Conservation (phyloP, 164 flowering plant species). For the Nelumbo lutea region DNA sequence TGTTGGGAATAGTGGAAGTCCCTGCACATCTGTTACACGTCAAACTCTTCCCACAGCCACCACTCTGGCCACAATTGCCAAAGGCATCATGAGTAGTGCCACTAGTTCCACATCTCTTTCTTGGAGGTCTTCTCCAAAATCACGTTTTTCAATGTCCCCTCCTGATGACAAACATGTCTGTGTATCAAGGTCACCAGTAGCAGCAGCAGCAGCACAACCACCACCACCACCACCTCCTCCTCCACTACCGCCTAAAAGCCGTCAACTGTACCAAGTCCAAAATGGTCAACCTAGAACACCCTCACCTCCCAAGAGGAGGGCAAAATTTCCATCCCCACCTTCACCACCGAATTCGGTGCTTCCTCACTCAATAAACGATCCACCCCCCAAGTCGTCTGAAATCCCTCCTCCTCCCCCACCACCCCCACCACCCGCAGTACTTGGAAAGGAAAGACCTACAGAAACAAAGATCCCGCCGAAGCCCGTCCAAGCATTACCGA, state of each 20-base stretch:
- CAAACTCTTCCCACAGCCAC: slow-evolving; percentile 13
- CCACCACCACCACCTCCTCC: slow-evolving; percentile 21
- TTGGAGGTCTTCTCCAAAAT: slow-evolving; percentile 68
- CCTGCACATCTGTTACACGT: slow-evolving; percentile 31
- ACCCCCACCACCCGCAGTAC: slow-evolving; percentile 19
- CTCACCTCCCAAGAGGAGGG: slow-evolving; percentile 35
- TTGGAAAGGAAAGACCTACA: slow-evolving; percentile 19
- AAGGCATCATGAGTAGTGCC: neutral
- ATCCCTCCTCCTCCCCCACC: slow-evolving; percentile 56
- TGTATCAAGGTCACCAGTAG: slow-evolving; percentile 38
- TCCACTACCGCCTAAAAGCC: neutral
- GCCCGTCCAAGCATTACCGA: slow-evolving; percentile 16
- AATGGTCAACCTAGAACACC: slow-evolving; percentile 15
- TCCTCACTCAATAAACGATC: slow-evolving; percentile 32
- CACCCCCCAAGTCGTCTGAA: slow-evolving; percentile 15
- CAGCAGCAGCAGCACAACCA: slow-evolving; percentile 20
- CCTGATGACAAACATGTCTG: slow-evolving; percentile 40
- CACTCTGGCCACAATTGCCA: slow-evolving; percentile 1
- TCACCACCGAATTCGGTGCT: slow-evolving; percentile 41
- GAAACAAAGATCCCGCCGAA: slow-evolving; percentile 19
- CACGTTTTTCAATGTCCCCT: slow-evolving; percentile 46
- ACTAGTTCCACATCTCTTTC: slow-evolving; percentile 41
- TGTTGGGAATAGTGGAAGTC: slow-evolving; percentile 34
- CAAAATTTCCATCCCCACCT: slow-evolving; percentile 57
- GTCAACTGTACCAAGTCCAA: slow-evolving; percentile 10